A percentile compares a stretch with the other conserved stretches of the same genome.
phyloP scores from a whole-genome alignment of 2,329 filamentous ascomycete genomes.

The Metarhizium brunneum region DNA sequence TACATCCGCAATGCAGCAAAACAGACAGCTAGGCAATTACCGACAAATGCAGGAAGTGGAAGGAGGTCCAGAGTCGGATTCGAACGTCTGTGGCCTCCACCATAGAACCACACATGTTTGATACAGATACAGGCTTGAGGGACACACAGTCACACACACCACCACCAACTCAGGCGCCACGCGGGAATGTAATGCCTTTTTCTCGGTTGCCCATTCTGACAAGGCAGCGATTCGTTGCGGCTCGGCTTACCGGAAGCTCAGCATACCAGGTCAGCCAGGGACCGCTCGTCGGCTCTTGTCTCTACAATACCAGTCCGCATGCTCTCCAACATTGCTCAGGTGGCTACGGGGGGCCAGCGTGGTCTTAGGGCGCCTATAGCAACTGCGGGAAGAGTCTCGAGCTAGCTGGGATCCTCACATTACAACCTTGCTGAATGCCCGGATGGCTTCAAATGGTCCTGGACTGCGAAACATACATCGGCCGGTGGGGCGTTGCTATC shows the following conservation, averaged over 20 bases:
- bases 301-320: background rate
- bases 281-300: background rate
- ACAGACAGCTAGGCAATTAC: conserved; percentile 7
- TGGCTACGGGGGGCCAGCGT: background rate
- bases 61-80: conserved; percentile 6
- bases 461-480: background rate
- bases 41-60: conserved; percentile 8
- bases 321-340: background rate
- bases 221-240: background rate
- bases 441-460: conserved; percentile 1
- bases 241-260: background rate
- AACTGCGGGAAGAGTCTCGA: background rate
- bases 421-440: background rate
- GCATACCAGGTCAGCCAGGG: background rate
- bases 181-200: conserved; percentile 2
- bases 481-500: conserved; percentile 2
- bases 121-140: conserved; percentile 3
- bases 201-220: background rate
- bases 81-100: conserved; percentile 6
- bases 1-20: conserved; percentile 13
- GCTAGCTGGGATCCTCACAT: background rate
- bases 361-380: background rate
- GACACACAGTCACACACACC: conserved; percentile 2
- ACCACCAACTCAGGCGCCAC: conserved; percentile 8
- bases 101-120: conserved; percentile 5